Conservation (phyloP, 306 rosid species). For the Lathyrus tuberosus region DNA sequence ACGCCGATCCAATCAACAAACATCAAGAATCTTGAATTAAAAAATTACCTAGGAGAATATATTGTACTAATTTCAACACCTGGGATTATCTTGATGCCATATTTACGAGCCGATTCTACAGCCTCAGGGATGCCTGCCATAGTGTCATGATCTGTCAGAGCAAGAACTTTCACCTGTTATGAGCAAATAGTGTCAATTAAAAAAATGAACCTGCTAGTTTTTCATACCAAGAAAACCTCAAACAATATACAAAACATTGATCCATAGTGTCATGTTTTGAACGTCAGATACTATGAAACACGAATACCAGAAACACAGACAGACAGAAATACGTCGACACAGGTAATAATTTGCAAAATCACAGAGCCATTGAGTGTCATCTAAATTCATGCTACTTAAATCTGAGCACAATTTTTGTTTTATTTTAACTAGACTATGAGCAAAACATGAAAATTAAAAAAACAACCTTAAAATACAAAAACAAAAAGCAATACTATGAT, state of each 20-base stretch:
- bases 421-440: background rate
- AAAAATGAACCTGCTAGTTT: conserved; percentile 23
- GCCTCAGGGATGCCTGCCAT: conserved; percentile 96
- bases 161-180: conserved; percentile 99
- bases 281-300: no score
- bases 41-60: conserved; percentile 66
- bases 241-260: background rate
- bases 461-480: conserved; percentile 9
- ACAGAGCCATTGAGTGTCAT: background rate
- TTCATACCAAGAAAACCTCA: conserved; percentile 21
- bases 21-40: conserved; percentile 16
- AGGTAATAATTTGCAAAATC: background rate
- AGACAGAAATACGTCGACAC: background rate
- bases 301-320: no score
- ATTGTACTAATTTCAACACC: conserved; percentile 95
- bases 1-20: conserved; percentile 4
- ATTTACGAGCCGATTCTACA: conserved; percentile 75
- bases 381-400: background rate
- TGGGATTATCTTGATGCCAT: conserved; percentile 91
- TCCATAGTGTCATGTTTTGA: no score
- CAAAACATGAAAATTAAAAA: background rate
- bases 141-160: conserved; percentile 99
- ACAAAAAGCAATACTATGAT: conserved; percentile 1
- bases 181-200: conserved; percentile 61
- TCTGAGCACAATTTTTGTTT: background rate